Evolutionary conservation across 768 basidiomycete genomes (phyloP).

Genomic region (Kwoniella heveanensis): DNA sequence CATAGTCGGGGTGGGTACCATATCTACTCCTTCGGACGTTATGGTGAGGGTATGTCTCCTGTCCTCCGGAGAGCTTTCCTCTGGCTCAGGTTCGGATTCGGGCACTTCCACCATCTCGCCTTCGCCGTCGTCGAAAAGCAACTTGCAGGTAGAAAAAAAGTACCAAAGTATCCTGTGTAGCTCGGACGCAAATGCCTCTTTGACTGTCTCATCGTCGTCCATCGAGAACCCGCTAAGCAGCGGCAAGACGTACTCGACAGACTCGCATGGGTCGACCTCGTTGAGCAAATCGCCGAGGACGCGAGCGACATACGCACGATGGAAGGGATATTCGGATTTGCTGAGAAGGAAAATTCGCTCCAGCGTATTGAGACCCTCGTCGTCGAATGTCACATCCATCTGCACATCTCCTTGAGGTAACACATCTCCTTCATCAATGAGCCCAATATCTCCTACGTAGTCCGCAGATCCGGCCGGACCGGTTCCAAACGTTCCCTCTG

Average conservation of each 20-base stretch:
- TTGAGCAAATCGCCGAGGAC: slow-evolving; percentile 75
- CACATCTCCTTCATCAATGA: slow-evolving; percentile 47
- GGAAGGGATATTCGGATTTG: slow-evolving; percentile 70
- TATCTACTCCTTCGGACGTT: slow-evolving; percentile 47
- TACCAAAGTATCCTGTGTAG: slow-evolving; percentile 86
- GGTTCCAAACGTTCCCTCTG: neutral
- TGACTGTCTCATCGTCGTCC: slow-evolving; percentile 85
- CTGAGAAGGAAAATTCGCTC: slow-evolving; percentile 92
- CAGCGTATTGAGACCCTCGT: slow-evolving; percentile 77
- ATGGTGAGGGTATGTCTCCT: slow-evolving; percentile 29
- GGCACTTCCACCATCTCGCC: slow-evolving; percentile 20
- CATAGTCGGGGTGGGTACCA: slow-evolving; percentile 39
- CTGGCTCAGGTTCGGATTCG: neutral
- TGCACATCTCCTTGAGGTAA: slow-evolving; percentile 41
- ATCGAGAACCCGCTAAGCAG: slow-evolving; percentile 81
- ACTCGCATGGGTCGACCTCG: slow-evolving; percentile 78
- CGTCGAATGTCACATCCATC: slow-evolving; percentile 64
- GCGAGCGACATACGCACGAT: slow-evolving; percentile 77
- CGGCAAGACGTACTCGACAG: slow-evolving; percentile 88
- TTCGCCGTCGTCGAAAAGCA: slow-evolving; percentile 62
- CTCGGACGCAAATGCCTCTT: slow-evolving; percentile 80
- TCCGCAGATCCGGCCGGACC: slow-evolving; percentile 3
- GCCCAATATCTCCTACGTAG: slow-evolving; percentile 30
- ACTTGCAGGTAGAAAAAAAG: slow-evolving; percentile 75
- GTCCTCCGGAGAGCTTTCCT: neutral